Percentiles rank a stretch among this genome's conserved stretches.
Evolutionary conservation across 805 yeast genomes (phyloP).

Genomic region (Tetrapisispora fleetii): DNA sequence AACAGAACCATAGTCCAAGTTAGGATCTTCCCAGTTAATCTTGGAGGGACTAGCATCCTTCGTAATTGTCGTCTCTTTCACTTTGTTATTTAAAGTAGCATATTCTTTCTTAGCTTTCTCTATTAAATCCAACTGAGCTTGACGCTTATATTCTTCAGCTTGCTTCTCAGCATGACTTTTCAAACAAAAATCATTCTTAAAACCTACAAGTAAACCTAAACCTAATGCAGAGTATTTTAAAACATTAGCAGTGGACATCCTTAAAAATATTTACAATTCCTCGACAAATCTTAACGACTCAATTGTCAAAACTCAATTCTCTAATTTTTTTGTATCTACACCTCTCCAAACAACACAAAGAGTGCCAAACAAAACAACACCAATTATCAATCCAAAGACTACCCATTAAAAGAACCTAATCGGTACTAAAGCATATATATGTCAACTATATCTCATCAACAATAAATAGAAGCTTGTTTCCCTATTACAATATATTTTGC

Average conservation of each 20-base stretch:
- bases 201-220: slow-evolving; percentile 83
- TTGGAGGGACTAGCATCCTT: slow-evolving; percentile 21
- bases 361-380: too few species aligned
- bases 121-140: slow-evolving; percentile 63
- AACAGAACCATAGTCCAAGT: slow-evolving; percentile 71
- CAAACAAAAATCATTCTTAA: slow-evolving; percentile 66
- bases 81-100: slow-evolving; percentile 48
- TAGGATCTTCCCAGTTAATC: slow-evolving; percentile 77
- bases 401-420: too few species aligned
- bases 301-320: background rate
- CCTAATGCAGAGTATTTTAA: slow-evolving; percentile 89
- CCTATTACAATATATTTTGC: too few species aligned
- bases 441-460: too few species aligned
- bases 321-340: too few species aligned
- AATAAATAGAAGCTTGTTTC: too few species aligned
- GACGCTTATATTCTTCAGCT: slow-evolving; percentile 48
- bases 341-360: too few species aligned
- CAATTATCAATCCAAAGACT: too few species aligned
- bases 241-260: slow-evolving; percentile 46
- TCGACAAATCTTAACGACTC: background rate
- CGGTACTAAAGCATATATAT: too few species aligned
- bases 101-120: slow-evolving; percentile 83
- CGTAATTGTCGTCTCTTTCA: slow-evolving; percentile 7
- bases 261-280: background rate
- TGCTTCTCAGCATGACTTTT: slow-evolving; percentile 49